Evolutionary conservation across 2,329 filamentous ascomycete species (phyloP).

Genomic region (Colletotrichum sp.): DNA sequence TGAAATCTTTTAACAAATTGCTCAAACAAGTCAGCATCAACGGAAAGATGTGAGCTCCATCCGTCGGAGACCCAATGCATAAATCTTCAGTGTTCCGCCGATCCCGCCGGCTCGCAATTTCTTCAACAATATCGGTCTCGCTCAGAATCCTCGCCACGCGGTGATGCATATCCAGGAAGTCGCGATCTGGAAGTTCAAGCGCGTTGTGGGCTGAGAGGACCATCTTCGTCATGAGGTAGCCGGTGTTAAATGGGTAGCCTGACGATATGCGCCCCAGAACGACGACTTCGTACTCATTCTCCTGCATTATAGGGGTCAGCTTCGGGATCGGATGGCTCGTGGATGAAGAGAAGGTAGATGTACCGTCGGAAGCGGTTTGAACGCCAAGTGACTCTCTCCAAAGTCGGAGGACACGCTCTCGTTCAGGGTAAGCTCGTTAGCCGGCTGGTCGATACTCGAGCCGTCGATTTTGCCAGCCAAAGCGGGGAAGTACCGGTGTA

Average conservation of each 20-base stretch:
- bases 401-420: neutral
- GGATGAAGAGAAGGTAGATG: neutral
- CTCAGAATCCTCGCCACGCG: neutral
- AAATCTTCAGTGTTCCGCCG: fast-evolving
- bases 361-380: neutral
- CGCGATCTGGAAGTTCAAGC: neutral
- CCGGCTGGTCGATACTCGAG: neutral
- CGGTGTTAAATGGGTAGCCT: neutral
- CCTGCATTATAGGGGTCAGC: neutral
- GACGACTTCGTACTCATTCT: neutral
- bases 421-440: neutral
- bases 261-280: neutral
- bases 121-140: neutral
- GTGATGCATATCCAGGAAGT: neutral
- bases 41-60: neutral
- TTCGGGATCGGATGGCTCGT: neutral
- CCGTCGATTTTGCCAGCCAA: neutral
- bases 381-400: neutral
- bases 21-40: neutral
- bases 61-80: neutral
- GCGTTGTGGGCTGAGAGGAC: neutral
- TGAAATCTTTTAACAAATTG: neutral
- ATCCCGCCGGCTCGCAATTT: fast-evolving
- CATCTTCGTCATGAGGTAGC: fast-evolving
- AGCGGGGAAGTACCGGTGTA: neutral